Conservation (phyloP, 805 yeast species). For the Saccharomycopsis capsularis region DNA sequence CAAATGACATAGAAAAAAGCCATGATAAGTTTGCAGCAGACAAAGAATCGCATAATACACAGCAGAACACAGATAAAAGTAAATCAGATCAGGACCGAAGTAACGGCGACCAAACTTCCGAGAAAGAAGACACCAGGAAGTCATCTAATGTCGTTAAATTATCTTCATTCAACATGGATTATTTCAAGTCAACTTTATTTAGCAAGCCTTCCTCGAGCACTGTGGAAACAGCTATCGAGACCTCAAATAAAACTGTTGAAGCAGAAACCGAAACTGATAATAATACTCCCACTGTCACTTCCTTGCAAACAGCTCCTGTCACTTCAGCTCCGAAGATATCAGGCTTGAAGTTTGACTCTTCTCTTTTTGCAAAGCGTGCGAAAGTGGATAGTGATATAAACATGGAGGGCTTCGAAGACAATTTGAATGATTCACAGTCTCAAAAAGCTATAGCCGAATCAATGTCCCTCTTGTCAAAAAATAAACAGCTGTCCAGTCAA, state of each 20-base stretch:
- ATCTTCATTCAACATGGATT: neutral
- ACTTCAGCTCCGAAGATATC: neutral
- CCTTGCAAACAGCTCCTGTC: neutral
- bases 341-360: neutral
- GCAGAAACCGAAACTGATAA: neutral
- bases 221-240: neutral
- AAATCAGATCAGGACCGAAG: no score
- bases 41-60: no score
- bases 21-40: no score
- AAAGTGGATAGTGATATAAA: no score
- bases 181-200: neutral
- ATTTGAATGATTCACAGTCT: neutral
- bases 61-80: no score
- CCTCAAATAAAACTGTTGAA: neutral
- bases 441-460: neutral
- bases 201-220: neutral
- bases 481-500: neutral
- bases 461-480: neutral
- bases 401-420: neutral
- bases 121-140: neutral
- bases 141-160: conserved; percentile 20
- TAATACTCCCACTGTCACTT: neutral
- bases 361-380: neutral
- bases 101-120: neutral
- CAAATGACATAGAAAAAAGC: neutral